Conservation (phyloP, 2,329 filamentous ascomycete genomes). For the Colletotrichum viniferum region DNA sequence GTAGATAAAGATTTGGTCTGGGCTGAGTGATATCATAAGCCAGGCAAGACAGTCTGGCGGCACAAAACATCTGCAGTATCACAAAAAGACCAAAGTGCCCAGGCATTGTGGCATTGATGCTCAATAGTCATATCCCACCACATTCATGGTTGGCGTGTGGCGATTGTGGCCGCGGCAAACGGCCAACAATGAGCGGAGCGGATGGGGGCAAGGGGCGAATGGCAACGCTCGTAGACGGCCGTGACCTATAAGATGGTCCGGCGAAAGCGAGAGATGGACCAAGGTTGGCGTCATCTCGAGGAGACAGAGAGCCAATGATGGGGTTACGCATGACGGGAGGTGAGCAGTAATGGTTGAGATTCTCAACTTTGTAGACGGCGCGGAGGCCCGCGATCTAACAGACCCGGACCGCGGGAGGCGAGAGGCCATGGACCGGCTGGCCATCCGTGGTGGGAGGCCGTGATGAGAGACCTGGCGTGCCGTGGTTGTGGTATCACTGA, state of each 20-base stretch:
- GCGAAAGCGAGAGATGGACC: not conserved
- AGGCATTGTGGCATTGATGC: not conserved
- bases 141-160: not conserved
- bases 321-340: not conserved
- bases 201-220: not conserved
- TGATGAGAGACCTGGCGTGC: conserved; percentile 7
- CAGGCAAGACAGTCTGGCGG: not conserved
- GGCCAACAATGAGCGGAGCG: not conserved
- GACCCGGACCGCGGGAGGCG: not conserved
- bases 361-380: not conserved
- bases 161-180: not conserved
- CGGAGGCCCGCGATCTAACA: conserved; percentile 6
- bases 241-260: not conserved
- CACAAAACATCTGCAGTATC: not conserved
- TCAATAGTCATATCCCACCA: not conserved
- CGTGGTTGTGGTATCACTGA: not conserved
- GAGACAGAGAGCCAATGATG: not conserved
- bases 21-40: not conserved
- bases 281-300: not conserved
- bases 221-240: not conserved
- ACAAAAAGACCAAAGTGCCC: not conserved
- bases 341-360: not conserved
- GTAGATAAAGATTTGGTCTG: not conserved
- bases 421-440: not conserved
- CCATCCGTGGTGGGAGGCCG: conserved; percentile 7